A percentile compares a stretch with the other conserved stretches of the same genome.
These are phyloP conservation scores for Pyrenophora teres DNA, from an alignment of 2,329 filamentous ascomycete species.

Conservation along the genomic window DNA sequence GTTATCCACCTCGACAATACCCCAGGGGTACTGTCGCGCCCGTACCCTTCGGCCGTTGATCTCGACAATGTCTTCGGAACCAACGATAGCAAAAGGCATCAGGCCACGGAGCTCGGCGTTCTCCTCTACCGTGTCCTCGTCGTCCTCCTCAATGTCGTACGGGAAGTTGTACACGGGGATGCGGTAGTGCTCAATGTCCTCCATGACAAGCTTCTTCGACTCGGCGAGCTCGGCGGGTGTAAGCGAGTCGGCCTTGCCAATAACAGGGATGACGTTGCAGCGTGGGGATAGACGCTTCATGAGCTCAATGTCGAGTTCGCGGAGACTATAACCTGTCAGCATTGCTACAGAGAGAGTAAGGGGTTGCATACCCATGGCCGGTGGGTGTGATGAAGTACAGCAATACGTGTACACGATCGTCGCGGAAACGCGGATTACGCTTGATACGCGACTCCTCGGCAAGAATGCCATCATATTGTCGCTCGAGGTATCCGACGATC, in stretches of 20 bases:
- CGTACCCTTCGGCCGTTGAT: slow-evolving; percentile 90
- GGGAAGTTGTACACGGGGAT: slow-evolving; percentile 99
- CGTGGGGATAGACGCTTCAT: slow-evolving; percentile 99
- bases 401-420: slow-evolving; percentile 97
- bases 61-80: slow-evolving; percentile 93
- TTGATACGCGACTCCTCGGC: slow-evolving; percentile 99
- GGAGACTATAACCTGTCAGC: slow-evolving; percentile 66
- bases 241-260: slow-evolving; percentile 96
- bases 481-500: slow-evolving; percentile 97
- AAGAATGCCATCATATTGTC: slow-evolving; percentile 99
- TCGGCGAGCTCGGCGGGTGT: slow-evolving; percentile 96
- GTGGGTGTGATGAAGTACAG: slow-evolving; percentile 99
- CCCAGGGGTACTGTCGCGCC: slow-evolving; percentile 98
- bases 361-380: slow-evolving; percentile 75
- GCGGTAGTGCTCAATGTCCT: slow-evolving; percentile 99
- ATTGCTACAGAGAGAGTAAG: background rate
- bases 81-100: slow-evolving; percentile 99
- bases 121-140: slow-evolving; percentile 98
- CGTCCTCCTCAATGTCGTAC: slow-evolving; percentile 99
- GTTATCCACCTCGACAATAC: slow-evolving; percentile 98
- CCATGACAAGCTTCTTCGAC: slow-evolving; percentile 99
- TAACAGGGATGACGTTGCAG: slow-evolving; percentile 98
- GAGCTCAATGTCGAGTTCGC: slow-evolving; percentile 98
- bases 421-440: slow-evolving; percentile 99
- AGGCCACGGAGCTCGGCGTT: slow-evolving; percentile 95